Evolutionary conservation across 140 eudicot species (phyloP), one percentile per base, ranked within the genome.

Genomic region (Stevia rebaudiana): DNA sequence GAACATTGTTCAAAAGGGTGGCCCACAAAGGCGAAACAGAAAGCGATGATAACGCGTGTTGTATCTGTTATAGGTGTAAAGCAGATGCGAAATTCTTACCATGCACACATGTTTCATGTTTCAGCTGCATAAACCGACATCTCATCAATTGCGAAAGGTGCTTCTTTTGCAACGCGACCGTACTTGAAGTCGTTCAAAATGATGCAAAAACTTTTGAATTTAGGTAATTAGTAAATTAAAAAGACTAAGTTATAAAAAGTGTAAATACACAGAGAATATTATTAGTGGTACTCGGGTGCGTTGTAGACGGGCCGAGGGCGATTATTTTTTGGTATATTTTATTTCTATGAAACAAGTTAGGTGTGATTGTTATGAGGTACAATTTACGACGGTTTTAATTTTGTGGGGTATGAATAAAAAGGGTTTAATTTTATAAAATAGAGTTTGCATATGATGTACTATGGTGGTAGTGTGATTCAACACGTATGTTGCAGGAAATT

Each of bases 91-190:
- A 63, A 24, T 88, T 92, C 65, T 56, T 83, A 52, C 96, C 98
- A 3, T 92, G 98, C 63, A 75, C 88, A 33, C 98, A 92, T 53
- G 63, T 67, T 15, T 92, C 98, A n/a, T 92, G 98, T 80, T 88
- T 71, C 13, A 90, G 96, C 43, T 92, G 98, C 89, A 83, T 92
- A 62, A 82, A 95, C 8, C 81, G 98, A 28, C 98, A 92, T 76
- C 94, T 92, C 40, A 86, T 92, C 15, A 92, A 92, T 70, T 82
- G 98, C 71, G 85, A 81, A 59, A 87, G 96, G 75, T 92, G 98
- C 81, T 92, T 92, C 92, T 92, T 92, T 63, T 92, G 98, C 94
- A 92, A 92, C 50, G 80, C 92, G 16, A 74, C 78, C 0, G 96
- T 92, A 1, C 56, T 57, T 11, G 81, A 81, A 70, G 91, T 92